A percentile compares a stretch with the other conserved stretches of the same genome.
phyloP scores from a whole-genome alignment of 2,329 filamentous ascomycete genomes.

The Stachybotrys elegans region DNA sequence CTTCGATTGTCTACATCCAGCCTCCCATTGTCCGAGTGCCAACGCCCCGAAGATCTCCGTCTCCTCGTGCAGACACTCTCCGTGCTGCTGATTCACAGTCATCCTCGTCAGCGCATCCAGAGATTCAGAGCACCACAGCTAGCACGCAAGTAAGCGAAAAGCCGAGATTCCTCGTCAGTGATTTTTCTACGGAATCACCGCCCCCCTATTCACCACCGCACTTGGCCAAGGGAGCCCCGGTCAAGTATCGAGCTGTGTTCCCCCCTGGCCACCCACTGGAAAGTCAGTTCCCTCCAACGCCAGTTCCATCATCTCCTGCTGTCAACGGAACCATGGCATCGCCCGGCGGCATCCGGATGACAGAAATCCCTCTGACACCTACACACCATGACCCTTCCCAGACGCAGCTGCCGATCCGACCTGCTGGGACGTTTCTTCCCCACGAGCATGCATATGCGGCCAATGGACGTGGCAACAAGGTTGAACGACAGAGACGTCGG shows the following conservation, averaged over 20 bases:
- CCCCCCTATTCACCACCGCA: conserved; percentile 52
- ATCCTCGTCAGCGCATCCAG: conserved; percentile 14
- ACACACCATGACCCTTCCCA: conserved; percentile 16
- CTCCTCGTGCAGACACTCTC: conserved; percentile 17
- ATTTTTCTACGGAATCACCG: conserved; percentile 35
- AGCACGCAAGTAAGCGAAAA: conserved; percentile 29
- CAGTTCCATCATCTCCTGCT: conserved; percentile 58
- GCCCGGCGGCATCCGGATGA: conserved; percentile 55
- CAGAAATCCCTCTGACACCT: conserved; percentile 52
- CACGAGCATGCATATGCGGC: conserved; percentile 37
- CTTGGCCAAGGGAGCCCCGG: conserved; percentile 23
- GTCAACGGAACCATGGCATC: conserved; percentile 58
- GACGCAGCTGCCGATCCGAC: conserved; percentile 35
- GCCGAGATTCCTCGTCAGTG: conserved; percentile 33
- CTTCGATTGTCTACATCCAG: conserved; percentile 14
- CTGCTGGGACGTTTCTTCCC: conserved; percentile 39
- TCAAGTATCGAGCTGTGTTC: conserved; percentile 53
- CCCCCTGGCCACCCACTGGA: conserved; percentile 47
- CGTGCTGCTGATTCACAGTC: conserved; percentile 9
- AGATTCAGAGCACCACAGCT: conserved; percentile 9
- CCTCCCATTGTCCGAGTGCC: conserved; percentile 31
- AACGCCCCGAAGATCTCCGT: conserved; percentile 27
- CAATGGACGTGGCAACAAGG: conserved; percentile 34
- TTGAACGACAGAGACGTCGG: conserved; percentile 47
- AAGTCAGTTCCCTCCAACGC: conserved; percentile 49